Evolutionary conservation across 768 basidiomycete species (phyloP), one percentile per base, ranked within the genome.

Genomic region (Boletus rufocinnamomeus): DNA sequence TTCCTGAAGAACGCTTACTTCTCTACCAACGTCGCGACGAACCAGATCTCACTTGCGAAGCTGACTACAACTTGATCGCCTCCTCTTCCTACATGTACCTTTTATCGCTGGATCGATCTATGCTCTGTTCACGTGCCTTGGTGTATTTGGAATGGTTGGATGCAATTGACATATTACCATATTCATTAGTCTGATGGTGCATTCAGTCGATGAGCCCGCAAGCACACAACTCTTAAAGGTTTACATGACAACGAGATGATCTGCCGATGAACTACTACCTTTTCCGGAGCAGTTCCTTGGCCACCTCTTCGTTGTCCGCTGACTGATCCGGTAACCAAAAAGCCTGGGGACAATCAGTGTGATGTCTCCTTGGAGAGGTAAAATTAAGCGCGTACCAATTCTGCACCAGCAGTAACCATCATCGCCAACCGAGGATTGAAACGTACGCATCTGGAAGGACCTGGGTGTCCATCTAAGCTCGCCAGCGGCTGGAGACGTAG

Each of bases 401-500:
- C 93, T 59, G 84, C 79, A 19, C 93, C 93, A 28, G 91, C 93
- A 13, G 84, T 85, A 57, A 84, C 86, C 80, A 98, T 80, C 93
- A 98, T 96, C 32, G 88, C 88, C 59, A 83, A 81, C 57, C 91
- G 84, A 9, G 95, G 95, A 70, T 97, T 98, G 71, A 95, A 96
- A 66, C 80, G 84, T 3, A 97, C 91, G 58, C 92, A 94, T 69
- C 97, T 79, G 25, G 87, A 83, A 32, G 92, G 88, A 6, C 91
- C 91, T 1, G 87, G 85, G 69, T 95, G 93, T 0, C 91, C 93
- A 45, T 93, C 91, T 54, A 93, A 71, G 23, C 70, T 77, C 6
- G 76, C 66, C 23, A 81, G 55, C 4, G 87, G 85, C 50, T 75
- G 70, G n/a, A 87, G 43, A 56, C 81, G 76, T 52, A 75, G 69